Base-by-base conservation (phyloP, 805 yeast species). In the Saccharomycopsis sp. region DNA sequence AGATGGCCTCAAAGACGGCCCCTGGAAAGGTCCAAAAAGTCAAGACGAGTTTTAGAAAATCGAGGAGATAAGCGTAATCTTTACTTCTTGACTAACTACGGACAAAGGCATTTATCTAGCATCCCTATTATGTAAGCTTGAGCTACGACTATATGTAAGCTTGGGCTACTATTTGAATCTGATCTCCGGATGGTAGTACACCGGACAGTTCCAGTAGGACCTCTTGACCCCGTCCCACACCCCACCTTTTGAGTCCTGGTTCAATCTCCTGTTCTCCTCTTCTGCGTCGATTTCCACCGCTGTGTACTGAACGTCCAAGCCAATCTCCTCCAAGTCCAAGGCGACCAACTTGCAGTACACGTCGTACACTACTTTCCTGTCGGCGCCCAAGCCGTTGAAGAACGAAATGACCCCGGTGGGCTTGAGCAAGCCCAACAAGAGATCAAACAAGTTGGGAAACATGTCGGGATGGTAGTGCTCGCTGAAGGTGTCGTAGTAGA, bases 401-500 rank as follows among this genome's bases (percentile, higher is more conserved):
- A 87, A 88, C 4, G 95, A 85, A 49, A 88, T 87, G 1, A 76
- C 71, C 6, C 96, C 97, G 25, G 74, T 71, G 5, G 92, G 84
- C 56, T 81, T 80, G 50, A 88, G 61, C 37, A 88, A 62, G 0
- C 95, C 96, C 15, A 86, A 94, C 4, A 84, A 68, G 9, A 71
- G 55, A 59, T 89, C 96, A 55, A 80, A 85, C 20, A 89, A 65
- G 38, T 84, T 89, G 6, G 49, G 49, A 35, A 86, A 65, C 92
- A 88, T 82, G 56, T 88, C 96, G 46, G 68, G 68, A 58, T 89
- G 88, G 32, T 47, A 44, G 56, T 85, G 94, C 56, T 88, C 97
- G 48, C 94, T 82, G 58, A 81, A 88, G 0, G 97, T 89, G 57
- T 88, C 97, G 56, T 83, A 88, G 60, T 88, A 88, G 26, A 89